Conservation (phyloP, 2,329 filamentous ascomycete species). For the Talaromyces sp. region DNA sequence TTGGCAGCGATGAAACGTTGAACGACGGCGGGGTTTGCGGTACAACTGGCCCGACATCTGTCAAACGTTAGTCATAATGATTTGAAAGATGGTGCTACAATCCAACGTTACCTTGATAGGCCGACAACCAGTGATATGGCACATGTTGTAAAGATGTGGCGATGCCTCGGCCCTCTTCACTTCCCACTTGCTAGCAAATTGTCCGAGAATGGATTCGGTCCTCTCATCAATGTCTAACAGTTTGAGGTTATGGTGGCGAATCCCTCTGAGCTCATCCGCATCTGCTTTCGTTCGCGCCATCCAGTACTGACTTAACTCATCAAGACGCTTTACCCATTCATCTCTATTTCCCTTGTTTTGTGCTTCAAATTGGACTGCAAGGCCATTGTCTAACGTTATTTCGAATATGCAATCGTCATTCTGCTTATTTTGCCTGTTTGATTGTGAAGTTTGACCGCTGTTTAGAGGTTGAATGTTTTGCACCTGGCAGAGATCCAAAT, state of each 20-base stretch:
- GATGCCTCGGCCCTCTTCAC: conserved; percentile 61
- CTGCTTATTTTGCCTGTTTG: conserved; percentile 49
- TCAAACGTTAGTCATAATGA: conserved; percentile 1
- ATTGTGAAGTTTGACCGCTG: neutral
- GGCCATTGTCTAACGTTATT: conserved; percentile 56
- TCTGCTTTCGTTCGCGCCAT: conserved; percentile 53
- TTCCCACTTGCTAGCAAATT: conserved; percentile 66
- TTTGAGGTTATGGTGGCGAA: conserved; percentile 55
- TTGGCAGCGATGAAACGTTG: conserved; percentile 57
- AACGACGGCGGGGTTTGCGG: conserved; percentile 59
- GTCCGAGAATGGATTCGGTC: conserved; percentile 60
- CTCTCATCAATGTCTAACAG: conserved; percentile 62
- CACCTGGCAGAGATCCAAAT: conserved; percentile 58
- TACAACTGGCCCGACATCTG: conserved; percentile 59
- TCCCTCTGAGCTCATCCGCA: conserved; percentile 53
- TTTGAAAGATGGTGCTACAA: neutral
- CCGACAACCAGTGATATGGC: conserved; percentile 59
- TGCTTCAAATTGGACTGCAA: conserved; percentile 58
- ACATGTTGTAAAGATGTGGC: conserved; percentile 63
- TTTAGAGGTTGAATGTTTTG: conserved; percentile 48
- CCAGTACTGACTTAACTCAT: conserved; percentile 59
- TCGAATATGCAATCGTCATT: conserved; percentile 59
- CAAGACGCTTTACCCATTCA: conserved; percentile 59
- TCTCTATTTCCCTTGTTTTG: conserved; percentile 55
- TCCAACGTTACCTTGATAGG: conserved; percentile 48